Base-by-base conservation (phyloP, 345 rosid genomes). In the Pistacia atlantica region DNA sequence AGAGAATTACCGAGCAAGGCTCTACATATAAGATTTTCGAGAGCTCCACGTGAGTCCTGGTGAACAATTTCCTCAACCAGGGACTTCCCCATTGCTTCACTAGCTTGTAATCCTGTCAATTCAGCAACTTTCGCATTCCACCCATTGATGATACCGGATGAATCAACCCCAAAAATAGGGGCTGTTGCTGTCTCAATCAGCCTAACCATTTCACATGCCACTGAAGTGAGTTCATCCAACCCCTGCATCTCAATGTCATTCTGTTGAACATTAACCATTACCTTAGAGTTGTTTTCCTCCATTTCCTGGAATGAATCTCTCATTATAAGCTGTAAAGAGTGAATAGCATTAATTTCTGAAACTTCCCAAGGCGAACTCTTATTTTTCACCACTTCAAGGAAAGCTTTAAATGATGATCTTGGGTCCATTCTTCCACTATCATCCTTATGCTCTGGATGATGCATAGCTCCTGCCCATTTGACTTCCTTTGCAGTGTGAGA, bases 381-480 rank as follows among this genome's bases (percentile, higher is more conserved):
- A 69, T 89, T 82, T 71, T 92, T 94, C 5, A 87, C 89, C 72
- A 92, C 92, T 87, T 94, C 93, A 61, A 94, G 92, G 83, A 94
- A 94, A 25, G 91, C 92, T 22, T 82, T 91, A 74, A 92, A 92
- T 2, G 98, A 94, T 54, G 92, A 88, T 69, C 98, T 88, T 22
- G 97, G 98, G 37, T 88, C 90, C 93, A 91, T 92, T 73, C 84
- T 89, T 70, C 85, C 90, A 9, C 78, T 86, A 51, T 88, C 93
- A 71, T 94, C 97, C 79, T 81, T 91, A 80, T 86, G 80, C 54
- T 85, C 80, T 0, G 87, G 93, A 59, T 86, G 91, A 81, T 91
- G 92, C 89, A 91, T 92, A 42, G 97, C 97, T 78, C 94, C 97
- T 61, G 97, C 95, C 98, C 97, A 94, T 83, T 91, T 91, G 18